A percentile compares a stretch with the other conserved stretches of the same genome.
These are phyloP conservation scores for Macrophomina phaseolina DNA, from an alignment of 2,329 filamentous ascomycete genomes.

Conservation along the genomic window DNA sequence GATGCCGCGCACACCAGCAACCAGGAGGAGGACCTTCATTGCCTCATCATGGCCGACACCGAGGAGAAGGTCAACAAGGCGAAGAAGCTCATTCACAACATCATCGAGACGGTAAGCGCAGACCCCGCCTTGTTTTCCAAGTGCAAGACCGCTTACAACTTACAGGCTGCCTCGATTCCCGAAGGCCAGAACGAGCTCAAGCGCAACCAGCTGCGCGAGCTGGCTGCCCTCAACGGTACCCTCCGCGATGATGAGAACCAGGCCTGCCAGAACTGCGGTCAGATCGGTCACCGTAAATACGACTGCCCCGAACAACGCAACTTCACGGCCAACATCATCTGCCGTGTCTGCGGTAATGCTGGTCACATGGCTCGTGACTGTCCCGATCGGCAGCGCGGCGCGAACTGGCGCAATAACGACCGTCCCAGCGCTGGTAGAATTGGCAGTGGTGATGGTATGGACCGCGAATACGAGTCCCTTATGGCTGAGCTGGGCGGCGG, in stretches of 20 bases:
- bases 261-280: constrained; percentile 97
- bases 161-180: constrained; percentile 92
- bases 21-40: constrained; percentile 99
- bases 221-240: constrained; percentile 97
- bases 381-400: constrained; percentile 88
- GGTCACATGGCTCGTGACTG: constrained; percentile 99
- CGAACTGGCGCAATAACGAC: constrained; percentile 86
- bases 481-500: constrained; percentile 96
- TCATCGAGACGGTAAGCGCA: constrained; percentile 90
- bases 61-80: constrained; percentile 99
- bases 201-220: constrained; percentile 96
- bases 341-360: constrained; percentile 95
- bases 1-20: constrained; percentile 99
- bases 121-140: not conserved
- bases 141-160: constrained; percentile 37
- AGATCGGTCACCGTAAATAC: constrained; percentile 98
- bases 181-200: constrained; percentile 99
- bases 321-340: constrained; percentile 99
- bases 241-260: constrained; percentile 99
- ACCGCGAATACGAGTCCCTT: constrained; percentile 96
- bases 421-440: constrained; percentile 56
- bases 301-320: constrained; percentile 98
- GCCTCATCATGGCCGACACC: constrained; percentile 98
- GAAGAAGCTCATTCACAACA: constrained; percentile 96
- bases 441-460: constrained; percentile 81